Percentiles rank a stretch among this genome's conserved stretches.
Evolutionary conservation across 2,329 filamentous ascomycete species (phyloP).

Genomic region (Pseudogymnoascus sp.): DNA sequence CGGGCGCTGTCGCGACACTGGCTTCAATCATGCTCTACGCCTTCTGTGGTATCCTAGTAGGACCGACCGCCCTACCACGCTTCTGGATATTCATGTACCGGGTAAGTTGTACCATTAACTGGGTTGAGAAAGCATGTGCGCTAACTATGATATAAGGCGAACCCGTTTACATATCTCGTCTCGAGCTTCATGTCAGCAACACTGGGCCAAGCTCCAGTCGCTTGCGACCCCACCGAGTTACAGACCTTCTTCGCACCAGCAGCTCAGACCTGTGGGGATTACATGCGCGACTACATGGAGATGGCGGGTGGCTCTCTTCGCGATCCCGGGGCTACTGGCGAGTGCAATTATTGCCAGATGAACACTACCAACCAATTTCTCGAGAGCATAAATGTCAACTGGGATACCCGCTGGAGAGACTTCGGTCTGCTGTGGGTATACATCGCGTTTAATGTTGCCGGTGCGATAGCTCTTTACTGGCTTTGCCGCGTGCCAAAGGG

Average conservation of each 20-base stretch:
- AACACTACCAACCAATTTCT: slow-evolving; percentile 44
- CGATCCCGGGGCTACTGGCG: slow-evolving; percentile 13
- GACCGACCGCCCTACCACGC: slow-evolving; percentile 50
- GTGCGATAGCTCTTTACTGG: slow-evolving; percentile 45
- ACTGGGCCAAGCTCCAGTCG: slow-evolving; percentile 55
- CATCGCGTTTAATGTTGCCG: slow-evolving; percentile 44
- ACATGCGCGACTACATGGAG: slow-evolving; percentile 42
- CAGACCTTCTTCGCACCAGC: slow-evolving; percentile 51
- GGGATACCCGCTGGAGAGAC: slow-evolving; percentile 56
- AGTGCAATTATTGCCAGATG: slow-evolving; percentile 49
- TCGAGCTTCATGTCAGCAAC: slow-evolving; percentile 60
- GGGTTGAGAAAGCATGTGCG: neutral
- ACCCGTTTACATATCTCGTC: slow-evolving; percentile 72
- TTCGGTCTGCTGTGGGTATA: slow-evolving; percentile 55
- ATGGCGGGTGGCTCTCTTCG: neutral
- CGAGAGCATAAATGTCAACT: slow-evolving; percentile 40
- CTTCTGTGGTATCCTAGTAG: slow-evolving; percentile 65
- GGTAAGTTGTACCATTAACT: slow-evolving; percentile 28
- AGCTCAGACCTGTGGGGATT: slow-evolving; percentile 48
- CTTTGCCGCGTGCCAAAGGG: slow-evolving; percentile 37
- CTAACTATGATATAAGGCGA: slow-evolving; percentile 26
- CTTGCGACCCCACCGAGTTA: slow-evolving; percentile 60
- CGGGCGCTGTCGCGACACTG: slow-evolving; percentile 65
- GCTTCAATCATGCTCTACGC: slow-evolving; percentile 62
- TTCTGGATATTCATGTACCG: slow-evolving; percentile 83